phyloP scores from a whole-genome alignment of 345 rosid species.

The Arabidopsis suecica region DNA sequence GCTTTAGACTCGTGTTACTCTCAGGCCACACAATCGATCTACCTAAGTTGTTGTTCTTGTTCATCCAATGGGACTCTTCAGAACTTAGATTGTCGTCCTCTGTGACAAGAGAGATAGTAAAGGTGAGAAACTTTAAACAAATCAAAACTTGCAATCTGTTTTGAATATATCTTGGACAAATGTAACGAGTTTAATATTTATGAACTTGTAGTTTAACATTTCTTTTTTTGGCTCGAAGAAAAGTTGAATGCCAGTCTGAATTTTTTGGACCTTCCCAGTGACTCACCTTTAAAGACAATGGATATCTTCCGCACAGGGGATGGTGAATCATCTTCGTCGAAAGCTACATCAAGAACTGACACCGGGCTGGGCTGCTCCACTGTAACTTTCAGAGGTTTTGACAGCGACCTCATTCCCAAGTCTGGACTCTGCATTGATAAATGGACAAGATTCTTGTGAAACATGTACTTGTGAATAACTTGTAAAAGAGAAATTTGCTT shows the following conservation, averaged over 20 bases:
- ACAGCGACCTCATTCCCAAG: conserved; percentile 44
- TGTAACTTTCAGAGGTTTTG: conserved; percentile 52
- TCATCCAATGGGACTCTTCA: conserved; percentile 57
- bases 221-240: neutral
- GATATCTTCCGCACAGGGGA: conserved; percentile 82
- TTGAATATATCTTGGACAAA: neutral
- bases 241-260: neutral
- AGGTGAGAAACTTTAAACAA: conserved; percentile 35
- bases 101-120: conserved; percentile 45
- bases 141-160: conserved; percentile 28
- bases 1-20: conserved; percentile 39
- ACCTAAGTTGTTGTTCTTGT: conserved; percentile 30
- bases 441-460: conserved; percentile 42
- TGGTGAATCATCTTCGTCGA: conserved; percentile 75
- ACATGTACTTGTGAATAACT: conserved; percentile 25
- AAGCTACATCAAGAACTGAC: conserved; percentile 88
- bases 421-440: conserved; percentile 57
- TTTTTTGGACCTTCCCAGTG: conserved; percentile 6
- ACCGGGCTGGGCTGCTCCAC: conserved; percentile 93
- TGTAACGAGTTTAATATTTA: conserved; percentile 16
- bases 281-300: conserved; percentile 66
- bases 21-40: conserved; percentile 51
- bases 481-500: conserved; percentile 35
- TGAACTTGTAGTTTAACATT: neutral
- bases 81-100: conserved; percentile 54